A percentile compares a stretch with the other conserved stretches of the same genome.
These are phyloP conservation scores for Aspergillus fijiensis DNA, from an alignment of 2,329 filamentous ascomycete species.

Conservation along the genomic window DNA sequence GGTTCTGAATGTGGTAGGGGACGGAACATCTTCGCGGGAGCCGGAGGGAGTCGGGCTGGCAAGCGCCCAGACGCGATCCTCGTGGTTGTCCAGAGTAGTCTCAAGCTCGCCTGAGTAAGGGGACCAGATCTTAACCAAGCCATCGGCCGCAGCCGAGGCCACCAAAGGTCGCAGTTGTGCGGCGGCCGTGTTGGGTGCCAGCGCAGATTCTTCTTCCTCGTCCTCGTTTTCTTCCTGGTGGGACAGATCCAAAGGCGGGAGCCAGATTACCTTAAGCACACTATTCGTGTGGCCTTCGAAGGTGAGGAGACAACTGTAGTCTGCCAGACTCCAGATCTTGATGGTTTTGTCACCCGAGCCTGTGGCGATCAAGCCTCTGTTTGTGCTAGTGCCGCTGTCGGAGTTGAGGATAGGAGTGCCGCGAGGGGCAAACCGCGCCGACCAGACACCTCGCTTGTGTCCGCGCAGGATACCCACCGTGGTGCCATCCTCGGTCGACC, in stretches of 20 bases:
- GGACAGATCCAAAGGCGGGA: slow-evolving; percentile 54
- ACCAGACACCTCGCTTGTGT: slow-evolving; percentile 94
- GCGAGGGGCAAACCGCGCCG: slow-evolving; percentile 82
- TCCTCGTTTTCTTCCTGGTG: slow-evolving; percentile 34
- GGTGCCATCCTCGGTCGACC: slow-evolving; percentile 86
- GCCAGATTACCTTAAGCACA: slow-evolving; percentile 89
- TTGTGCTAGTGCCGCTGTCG: slow-evolving; percentile 66
- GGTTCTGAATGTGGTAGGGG: slow-evolving; percentile 30
- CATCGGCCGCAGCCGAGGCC: slow-evolving; percentile 87
- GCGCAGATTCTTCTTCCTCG: slow-evolving; percentile 29
- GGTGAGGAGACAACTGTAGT: slow-evolving; percentile 89
- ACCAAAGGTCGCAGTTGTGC: slow-evolving; percentile 48
- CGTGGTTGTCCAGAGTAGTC: slow-evolving; percentile 92
- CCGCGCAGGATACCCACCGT: slow-evolving; percentile 87
- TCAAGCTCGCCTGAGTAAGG: slow-evolving; percentile 79
- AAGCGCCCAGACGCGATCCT: slow-evolving; percentile 91
- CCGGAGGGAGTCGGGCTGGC: slow-evolving; percentile 59
- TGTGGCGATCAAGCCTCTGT: slow-evolving; percentile 80
- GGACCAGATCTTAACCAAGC: slow-evolving; percentile 95
- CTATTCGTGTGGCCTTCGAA: slow-evolving; percentile 97
- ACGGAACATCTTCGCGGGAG: slow-evolving; percentile 31
- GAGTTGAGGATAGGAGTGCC: slow-evolving; percentile 74
- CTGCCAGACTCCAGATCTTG: slow-evolving; percentile 88
- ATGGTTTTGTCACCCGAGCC: slow-evolving; percentile 95
- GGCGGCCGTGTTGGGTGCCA: slow-evolving; percentile 30